Evolutionary conservation across 2,329 filamentous ascomycete genomes (phyloP).

Genomic region (Blumeriella jaapii): DNA sequence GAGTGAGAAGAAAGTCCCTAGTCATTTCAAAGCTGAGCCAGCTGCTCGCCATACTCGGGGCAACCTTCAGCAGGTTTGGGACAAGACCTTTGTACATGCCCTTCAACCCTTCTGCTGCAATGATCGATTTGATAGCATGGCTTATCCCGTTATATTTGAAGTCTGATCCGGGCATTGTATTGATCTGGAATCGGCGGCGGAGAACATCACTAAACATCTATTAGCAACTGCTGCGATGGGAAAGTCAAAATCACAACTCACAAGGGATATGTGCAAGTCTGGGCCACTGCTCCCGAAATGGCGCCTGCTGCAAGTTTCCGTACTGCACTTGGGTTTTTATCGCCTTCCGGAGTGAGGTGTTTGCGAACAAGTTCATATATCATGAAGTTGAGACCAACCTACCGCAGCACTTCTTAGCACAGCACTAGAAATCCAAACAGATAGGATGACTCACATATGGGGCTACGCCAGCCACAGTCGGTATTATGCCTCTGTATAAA

Average conservation of each 20-base stretch:
- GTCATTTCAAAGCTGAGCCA: conserved; percentile 97
- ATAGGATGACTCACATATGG: conserved; percentile 58
- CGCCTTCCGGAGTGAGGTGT: conserved; percentile 76
- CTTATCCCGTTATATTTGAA: conserved; percentile 85
- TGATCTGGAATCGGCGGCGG: conserved; percentile 91
- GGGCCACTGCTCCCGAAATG: conserved; percentile 88
- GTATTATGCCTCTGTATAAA: conserved; percentile 88
- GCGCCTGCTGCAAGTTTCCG: conserved; percentile 85
- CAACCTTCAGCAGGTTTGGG: conserved; percentile 91
- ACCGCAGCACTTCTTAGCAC: neutral
- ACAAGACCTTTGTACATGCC: conserved; percentile 95
- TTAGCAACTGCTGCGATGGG: conserved; percentile 16
- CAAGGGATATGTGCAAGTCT: conserved; percentile 98
- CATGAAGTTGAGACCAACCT: conserved; percentile 98
- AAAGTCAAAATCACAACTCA: conserved; percentile 37
- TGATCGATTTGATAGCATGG: conserved; percentile 72
- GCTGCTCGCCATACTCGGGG: conserved; percentile 95
- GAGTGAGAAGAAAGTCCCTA: conserved; percentile 66
- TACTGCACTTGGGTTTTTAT: conserved; percentile 65
- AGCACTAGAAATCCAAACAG: neutral
- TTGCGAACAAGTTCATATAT: conserved; percentile 83
- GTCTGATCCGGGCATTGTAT: conserved; percentile 97
- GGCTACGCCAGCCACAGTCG: conserved; percentile 88
- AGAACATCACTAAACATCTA: conserved; percentile 61
- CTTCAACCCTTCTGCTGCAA: conserved; percentile 68